A percentile compares a stretch with the other conserved stretches of the same genome.
phyloP scores from a whole-genome alignment of 2,329 filamentous ascomycete species.

The Trichoderma atroviride region DNA sequence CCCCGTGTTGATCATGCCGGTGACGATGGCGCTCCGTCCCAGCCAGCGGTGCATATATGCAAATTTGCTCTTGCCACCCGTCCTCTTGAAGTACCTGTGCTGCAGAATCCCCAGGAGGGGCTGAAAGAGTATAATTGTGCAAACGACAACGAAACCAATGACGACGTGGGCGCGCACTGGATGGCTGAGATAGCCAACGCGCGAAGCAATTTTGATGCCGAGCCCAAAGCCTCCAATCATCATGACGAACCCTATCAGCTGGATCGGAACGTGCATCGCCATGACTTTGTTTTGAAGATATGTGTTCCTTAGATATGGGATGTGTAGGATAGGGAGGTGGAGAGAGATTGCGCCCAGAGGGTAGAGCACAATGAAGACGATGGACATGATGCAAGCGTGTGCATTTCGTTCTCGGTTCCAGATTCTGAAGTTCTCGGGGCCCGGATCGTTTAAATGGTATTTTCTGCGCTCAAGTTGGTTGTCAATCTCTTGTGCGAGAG shows the following conservation, averaged over 20 bases:
- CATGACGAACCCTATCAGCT: constrained; percentile 13
- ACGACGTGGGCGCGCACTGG: constrained; percentile 8
- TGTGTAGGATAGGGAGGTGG: constrained; percentile 10
- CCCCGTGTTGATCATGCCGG: constrained; percentile 9
- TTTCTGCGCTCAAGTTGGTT: neutral
- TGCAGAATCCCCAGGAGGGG: constrained; percentile 2
- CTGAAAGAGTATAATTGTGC: constrained; percentile 15
- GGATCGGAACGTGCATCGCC: constrained; percentile 16
- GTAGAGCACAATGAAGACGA: constrained; percentile 22
- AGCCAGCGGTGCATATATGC: constrained; percentile 20
- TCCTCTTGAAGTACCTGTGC: constrained; percentile 11
- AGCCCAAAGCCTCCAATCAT: constrained; percentile 20
- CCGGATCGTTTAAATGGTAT: neutral
- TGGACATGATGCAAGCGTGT: constrained; percentile 22
- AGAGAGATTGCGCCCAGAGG: constrained; percentile 15
- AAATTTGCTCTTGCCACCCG: constrained; percentile 17
- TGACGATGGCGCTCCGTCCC: neutral
- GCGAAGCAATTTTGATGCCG: constrained; percentile 5
- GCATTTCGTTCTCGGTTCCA: constrained; percentile 21
- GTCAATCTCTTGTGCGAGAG: neutral
- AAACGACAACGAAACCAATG: constrained; percentile 10
- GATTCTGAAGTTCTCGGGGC: neutral
- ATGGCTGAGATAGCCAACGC: neutral
- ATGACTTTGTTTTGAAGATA: constrained; percentile 20
- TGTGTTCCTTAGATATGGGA: constrained; percentile 9